A percentile compares a stretch with the other conserved stretches of the same genome.
phyloP scores from a whole-genome alignment of 768 basidiomycete genomes.

The Udeniomyces megalosporus region DNA sequence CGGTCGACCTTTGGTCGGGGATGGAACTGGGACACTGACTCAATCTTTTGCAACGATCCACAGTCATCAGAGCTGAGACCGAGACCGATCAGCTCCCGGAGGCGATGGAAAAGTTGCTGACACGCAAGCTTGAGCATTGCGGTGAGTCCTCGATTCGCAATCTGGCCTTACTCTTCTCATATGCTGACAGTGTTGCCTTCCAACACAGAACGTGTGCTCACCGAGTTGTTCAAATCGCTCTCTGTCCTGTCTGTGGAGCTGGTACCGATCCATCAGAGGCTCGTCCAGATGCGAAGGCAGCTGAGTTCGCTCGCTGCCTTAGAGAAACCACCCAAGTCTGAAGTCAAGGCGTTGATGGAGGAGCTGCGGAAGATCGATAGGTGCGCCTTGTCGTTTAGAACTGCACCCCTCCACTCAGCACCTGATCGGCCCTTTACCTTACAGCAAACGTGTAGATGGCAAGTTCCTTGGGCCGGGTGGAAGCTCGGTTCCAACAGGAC shows the following conservation, averaged over 20 bases:
- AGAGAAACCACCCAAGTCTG: constrained; percentile 56
- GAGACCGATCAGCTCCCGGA: constrained; percentile 68
- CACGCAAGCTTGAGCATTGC: constrained; percentile 78
- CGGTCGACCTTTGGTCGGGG: no score
- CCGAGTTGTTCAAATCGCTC: constrained; percentile 63
- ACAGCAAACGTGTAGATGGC: constrained; percentile 73
- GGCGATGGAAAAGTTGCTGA: constrained; percentile 73
- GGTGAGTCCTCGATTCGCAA: constrained; percentile 46
- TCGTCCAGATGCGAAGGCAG: constrained; percentile 74
- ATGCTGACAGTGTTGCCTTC: background rate
- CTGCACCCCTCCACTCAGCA: no score
- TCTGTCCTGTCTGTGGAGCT: constrained; percentile 79
- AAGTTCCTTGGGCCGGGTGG: constrained; percentile 88
- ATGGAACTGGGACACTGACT: no score
- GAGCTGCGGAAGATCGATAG: constrained; percentile 84
- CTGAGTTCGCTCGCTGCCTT: constrained; percentile 76
- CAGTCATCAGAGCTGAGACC: constrained; percentile 65
- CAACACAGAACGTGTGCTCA: constrained; percentile 51
- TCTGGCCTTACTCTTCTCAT: no score
- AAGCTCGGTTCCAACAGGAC: constrained; percentile 65
- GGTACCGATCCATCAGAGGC: constrained; percentile 70
- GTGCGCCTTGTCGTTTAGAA: constrained; percentile 18
- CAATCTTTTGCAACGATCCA: no score
- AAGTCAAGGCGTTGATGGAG: constrained; percentile 76
- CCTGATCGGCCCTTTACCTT: background rate